Conservation (phyloP, 2,329 filamentous ascomycete species). For the Lachnellula occidentalis region DNA sequence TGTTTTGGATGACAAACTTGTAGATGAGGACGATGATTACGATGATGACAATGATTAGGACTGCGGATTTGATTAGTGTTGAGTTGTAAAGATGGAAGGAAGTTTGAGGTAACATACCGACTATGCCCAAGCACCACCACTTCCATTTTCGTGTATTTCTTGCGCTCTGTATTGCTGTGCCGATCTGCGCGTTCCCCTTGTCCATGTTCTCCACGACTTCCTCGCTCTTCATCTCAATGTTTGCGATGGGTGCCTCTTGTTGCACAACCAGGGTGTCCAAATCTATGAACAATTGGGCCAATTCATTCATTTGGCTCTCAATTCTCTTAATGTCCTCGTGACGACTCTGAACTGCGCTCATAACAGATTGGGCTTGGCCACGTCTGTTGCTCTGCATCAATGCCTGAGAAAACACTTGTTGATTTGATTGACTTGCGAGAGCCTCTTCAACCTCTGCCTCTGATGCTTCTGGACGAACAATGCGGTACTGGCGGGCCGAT, state of each 20-base stretch:
- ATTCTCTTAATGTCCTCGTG: constrained; percentile 89
- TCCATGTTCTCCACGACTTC: constrained; percentile 79
- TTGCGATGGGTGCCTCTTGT: constrained; percentile 73
- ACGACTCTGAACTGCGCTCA: constrained; percentile 74
- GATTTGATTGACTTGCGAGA: constrained; percentile 59
- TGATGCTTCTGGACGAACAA: constrained; percentile 75
- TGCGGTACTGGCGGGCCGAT: constrained; percentile 83
- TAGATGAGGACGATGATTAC: constrained; percentile 42
- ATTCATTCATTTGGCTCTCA: constrained; percentile 80
- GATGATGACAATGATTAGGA: constrained; percentile 49
- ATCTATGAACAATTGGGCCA: constrained; percentile 83
- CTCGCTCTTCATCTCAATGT: constrained; percentile 83
- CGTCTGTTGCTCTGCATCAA: constrained; percentile 75
- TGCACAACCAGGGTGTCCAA: constrained; percentile 81
- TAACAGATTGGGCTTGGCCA: constrained; percentile 73
- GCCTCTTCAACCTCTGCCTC: constrained; percentile 74
- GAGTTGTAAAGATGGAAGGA: background rate
- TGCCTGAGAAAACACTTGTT: constrained; percentile 83
- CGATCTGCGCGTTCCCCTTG: constrained; percentile 80
- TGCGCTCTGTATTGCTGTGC: constrained; percentile 75
- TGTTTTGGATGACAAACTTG: constrained; percentile 38
- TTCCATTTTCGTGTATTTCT: constrained; percentile 67
- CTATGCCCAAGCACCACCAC: constrained; percentile 88
- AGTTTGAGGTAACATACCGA: constrained; percentile 36
- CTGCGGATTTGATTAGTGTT: constrained; percentile 30